Base-by-base conservation (phyloP, 768 basidiomycete genomes). In the Mycena pura region DNA sequence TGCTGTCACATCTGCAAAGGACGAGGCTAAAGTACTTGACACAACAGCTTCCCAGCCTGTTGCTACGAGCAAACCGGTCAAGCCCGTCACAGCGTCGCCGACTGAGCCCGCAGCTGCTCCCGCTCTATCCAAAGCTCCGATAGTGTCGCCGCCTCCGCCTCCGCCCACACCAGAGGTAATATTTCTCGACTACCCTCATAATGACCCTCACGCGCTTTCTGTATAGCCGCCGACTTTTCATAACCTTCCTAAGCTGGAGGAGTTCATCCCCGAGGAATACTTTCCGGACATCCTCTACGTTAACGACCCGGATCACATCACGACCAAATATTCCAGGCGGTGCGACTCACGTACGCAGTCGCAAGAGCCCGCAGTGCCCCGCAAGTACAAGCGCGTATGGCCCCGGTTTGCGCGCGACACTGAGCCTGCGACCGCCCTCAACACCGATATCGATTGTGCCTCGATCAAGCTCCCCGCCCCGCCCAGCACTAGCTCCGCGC, bases 221-320 rank as follows among this genome's bases (percentile, higher is more conserved):
- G 45, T n/a, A 46, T 19, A 43, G 41, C 41, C 41, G 13, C 60
- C 52, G 29, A 13, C 29, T 17, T 61, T 54, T 46, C 38, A 54
- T 34, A 22, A 43, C 29, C 60, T 56, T 17, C 60, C 60, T 10
- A 66, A 56, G 24, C 53, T 66, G 3, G 65, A 60, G 22, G 65
- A 66, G 34, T 58, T 58, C 15, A 66, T 66, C 22, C 52, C 65
- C 6, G 52, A 54, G 9, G 57, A 54, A 22, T 61, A 58, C 41
- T 61, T 66, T 40, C 65, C 65, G 21, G 61, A 63, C 53, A 66
- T 66, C 38, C 55, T 66, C 40, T 58, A 58, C 48, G 62, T 63
- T 14, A 62, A 66, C 41, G 65, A 66, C 38, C 60, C 60, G 10
- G 52, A 58, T 19, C 8, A 58, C 9, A 39, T 3, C 25, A 62